Evolutionary conservation across 2,329 filamentous ascomycete genomes (phyloP), one percentile per base, ranked within the genome.

Genomic region (Clonostachys byssicola): DNA sequence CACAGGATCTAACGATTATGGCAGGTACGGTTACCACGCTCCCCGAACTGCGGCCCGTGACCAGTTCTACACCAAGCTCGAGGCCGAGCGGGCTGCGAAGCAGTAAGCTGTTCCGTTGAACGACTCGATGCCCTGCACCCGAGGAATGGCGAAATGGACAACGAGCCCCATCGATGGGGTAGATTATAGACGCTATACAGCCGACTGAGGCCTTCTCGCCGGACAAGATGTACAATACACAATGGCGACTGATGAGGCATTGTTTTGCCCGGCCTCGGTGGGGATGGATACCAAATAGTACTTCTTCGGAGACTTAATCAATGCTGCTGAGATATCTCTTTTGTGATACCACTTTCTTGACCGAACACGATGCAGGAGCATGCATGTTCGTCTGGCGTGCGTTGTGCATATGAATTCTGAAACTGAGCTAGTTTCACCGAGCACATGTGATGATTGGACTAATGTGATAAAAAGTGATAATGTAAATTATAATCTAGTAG

Each of bases 21-120:
- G 53, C 54, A 83, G 79, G 79, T 79, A 82, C 73, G 79, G 80
- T 64, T 83, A 63, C 71, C 80, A 83, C 70, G 68, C 81, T 60
- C 80, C 79, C 56, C 78, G 79, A 65, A 81, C 76, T 60, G 64
- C 73, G 60, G 72, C 71, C 54, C 79, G 80, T 61, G 80, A 83
- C 67, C 67, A 67, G 65, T 75, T 72, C 74, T 82, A 82, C 72
- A 65, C 65, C 66, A 72, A 79, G 67, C 67, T 81, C 52, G 80
- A 83, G 71, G 71, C 73, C 57, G 65, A 80, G 66, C 77, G 78
- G 49, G 75, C 75, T 47, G 67, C 61, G 45, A 59, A 63, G 49
- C 62, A 64, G 36, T 18, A 39, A 39, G 23, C 23, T 30, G 23
- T 30, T 10, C 23, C 23, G 8, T 30, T 30, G 23, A 30, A 8